Base-by-base conservation (phyloP, 2,329 filamentous ascomycete species). In the Whalleya microplaca region DNA sequence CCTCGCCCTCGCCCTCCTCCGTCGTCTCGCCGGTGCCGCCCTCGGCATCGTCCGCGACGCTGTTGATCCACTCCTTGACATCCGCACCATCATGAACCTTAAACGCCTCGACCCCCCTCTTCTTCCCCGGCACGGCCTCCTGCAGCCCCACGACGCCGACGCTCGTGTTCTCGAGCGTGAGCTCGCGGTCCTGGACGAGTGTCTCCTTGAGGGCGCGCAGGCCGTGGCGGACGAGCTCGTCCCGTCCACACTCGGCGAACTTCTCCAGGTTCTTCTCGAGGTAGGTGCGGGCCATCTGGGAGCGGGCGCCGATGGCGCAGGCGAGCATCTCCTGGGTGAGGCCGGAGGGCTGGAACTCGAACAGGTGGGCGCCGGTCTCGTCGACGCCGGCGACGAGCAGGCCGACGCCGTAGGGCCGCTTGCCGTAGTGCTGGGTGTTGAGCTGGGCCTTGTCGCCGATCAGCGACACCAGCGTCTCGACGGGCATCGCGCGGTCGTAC, bases 301-400 rank as follows among this genome's bases (percentile, higher is more conserved):
- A 95, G 68, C 95, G 84, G 46, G 95, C 95, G 51, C 95, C 95
- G 73, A 99, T 99, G 56, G 93, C 94, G 72, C 94, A 97, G 21
- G 95, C 95, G 48, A 90, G 75, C 92, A 98, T 98, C 84, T 99
- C 95, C 73, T 97, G 91, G 68, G 92, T 97, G 83, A 98, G 89
- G 46, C 95, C 95, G 52, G 86, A 91, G 10, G 95, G 95, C 79
- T 97, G 94, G 83, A 99, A 99, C 78, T 99, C 95, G 78, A 96
- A 99, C 62, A 99, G 85, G 78, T 99, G 95, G 41, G 95, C 92
- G 23, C 95, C 95, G 47, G 89, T 87, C 71, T 96, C 92, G 75
- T 99, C 95, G 51, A 98, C 92, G 63, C 95, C 95, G 1, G 93
- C 92, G 50, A 98, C 90, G 58, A 99, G 82, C 62, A 98, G 81